Evolutionary conservation across 1,284 basidiomycete species (phyloP).

Genomic region (Hemileia vastatrix): DNA sequence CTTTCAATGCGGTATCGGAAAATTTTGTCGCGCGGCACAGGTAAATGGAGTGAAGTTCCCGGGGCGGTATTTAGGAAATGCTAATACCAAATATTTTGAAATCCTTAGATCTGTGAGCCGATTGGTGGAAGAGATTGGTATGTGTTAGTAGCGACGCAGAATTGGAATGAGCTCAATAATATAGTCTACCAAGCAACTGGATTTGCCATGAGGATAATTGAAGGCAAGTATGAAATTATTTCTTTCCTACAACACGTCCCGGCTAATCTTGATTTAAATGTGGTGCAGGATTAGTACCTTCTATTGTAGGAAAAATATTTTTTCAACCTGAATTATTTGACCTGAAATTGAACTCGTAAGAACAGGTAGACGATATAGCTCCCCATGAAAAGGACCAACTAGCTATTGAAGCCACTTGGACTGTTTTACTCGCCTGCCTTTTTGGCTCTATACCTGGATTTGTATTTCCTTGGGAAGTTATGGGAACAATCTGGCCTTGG

Average conservation of each 20-base stretch:
- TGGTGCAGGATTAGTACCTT: too few relatives aligned
- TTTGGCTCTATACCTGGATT: slow-evolving; percentile 20
- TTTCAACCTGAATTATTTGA: too few relatives aligned
- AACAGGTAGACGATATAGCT: slow-evolving; percentile 18
- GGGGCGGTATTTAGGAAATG: background rate
- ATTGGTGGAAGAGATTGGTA: background rate
- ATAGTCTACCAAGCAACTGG: background rate
- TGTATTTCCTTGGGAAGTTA: background rate
- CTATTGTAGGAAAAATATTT: too few relatives aligned
- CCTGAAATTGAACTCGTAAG: too few relatives aligned
- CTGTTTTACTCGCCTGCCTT: slow-evolving; percentile 16
- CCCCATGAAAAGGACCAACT: slow-evolving; percentile 9
- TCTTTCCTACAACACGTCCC: too few relatives aligned
- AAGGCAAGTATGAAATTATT: too few relatives aligned
- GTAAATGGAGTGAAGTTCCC: background rate
- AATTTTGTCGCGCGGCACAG: background rate
- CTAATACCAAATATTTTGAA: background rate
- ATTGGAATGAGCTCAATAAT: background rate
- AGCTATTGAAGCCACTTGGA: background rate
- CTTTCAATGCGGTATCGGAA: slow-evolving; percentile 2
- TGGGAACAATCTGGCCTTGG: slow-evolving; percentile 3
- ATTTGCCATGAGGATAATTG: too few relatives aligned
- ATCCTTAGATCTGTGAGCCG: background rate
- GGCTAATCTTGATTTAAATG: too few relatives aligned
- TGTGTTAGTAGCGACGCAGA: background rate